Percentiles rank a stretch among this genome's conserved stretches.
These are phyloP conservation scores for Samsoniella hepiali DNA, from an alignment of 2,329 filamentous ascomycete genomes.

Conservation along the genomic window DNA sequence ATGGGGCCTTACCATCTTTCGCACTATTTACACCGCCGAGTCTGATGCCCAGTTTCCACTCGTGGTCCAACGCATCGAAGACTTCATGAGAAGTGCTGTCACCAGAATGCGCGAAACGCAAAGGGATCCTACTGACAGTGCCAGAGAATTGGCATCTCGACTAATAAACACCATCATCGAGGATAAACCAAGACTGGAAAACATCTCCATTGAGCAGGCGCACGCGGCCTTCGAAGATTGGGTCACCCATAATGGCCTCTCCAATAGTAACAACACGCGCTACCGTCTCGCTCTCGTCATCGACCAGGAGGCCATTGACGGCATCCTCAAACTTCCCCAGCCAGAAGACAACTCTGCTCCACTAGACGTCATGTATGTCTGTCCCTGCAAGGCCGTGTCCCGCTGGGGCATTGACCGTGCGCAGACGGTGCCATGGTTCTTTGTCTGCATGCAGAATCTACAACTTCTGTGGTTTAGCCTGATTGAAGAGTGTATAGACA, in stretches of 20 bases:
- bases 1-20: constrained; percentile 3
- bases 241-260: not conserved
- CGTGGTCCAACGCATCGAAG: not conserved
- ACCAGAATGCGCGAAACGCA: not conserved
- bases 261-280: not conserved
- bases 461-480: too few species aligned
- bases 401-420: too few species aligned
- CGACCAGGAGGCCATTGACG: not conserved
- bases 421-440: too few species aligned
- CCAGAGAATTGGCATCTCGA: not conserved
- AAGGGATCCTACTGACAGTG: not conserved
- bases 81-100: not conserved
- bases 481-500: too few species aligned
- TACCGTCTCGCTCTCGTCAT: not conserved
- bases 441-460: too few species aligned
- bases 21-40: not conserved
- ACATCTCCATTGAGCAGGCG: not conserved
- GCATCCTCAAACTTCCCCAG: too few species aligned
- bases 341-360: too few species aligned
- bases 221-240: not conserved
- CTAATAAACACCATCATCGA: not conserved
- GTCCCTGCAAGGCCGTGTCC: too few species aligned
- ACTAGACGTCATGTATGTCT: too few species aligned
- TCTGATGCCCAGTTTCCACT: not conserved
- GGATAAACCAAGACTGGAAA: not conserved